phyloP scores from a whole-genome alignment of 78 protist species.

The Dictyostelium firmibasis region DNA sequence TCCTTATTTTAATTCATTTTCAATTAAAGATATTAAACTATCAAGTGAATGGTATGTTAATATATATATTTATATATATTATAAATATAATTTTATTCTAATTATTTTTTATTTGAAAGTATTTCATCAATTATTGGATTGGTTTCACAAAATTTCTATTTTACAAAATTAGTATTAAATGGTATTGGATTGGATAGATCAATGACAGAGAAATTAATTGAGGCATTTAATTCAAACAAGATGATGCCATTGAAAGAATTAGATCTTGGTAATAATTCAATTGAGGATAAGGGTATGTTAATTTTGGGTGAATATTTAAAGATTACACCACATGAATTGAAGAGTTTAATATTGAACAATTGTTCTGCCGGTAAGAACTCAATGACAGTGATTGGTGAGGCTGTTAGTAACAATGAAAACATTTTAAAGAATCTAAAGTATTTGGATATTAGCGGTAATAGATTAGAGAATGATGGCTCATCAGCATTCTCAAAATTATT shows the following conservation, averaged over 20 bases:
- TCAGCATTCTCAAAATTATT: conserved; percentile 36
- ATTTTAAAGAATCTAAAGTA: neutral
- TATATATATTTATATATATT: no score
- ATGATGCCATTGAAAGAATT: conserved; percentile 47
- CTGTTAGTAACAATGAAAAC: neutral
- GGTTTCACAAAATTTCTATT: conserved; percentile 20
- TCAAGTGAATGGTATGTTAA: conserved; percentile 74
- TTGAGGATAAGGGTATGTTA: conserved; percentile 68
- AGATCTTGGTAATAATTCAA: conserved; percentile 66
- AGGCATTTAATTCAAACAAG: conserved; percentile 23
- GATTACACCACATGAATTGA: neutral
- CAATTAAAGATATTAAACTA: conserved; percentile 16
- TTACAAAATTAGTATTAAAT: conserved; percentile 49
- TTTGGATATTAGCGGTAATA: conserved; percentile 41
- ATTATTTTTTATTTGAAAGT: neutral
- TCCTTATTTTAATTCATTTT: conserved; percentile 43
- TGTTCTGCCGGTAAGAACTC: conserved; percentile 57
- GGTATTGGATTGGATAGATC: conserved; percentile 66
- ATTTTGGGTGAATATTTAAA: conserved; percentile 23
- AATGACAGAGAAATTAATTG: conserved; percentile 36
- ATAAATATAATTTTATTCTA: neutral
- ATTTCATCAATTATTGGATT: conserved; percentile 41
- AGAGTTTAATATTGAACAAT: conserved; percentile 14
- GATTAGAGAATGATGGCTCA: conserved; percentile 48
- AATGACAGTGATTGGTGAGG: conserved; percentile 22